Conservation (phyloP, 495 filamentous ascomycete genomes). For the Neurospora sublineolata region DNA sequence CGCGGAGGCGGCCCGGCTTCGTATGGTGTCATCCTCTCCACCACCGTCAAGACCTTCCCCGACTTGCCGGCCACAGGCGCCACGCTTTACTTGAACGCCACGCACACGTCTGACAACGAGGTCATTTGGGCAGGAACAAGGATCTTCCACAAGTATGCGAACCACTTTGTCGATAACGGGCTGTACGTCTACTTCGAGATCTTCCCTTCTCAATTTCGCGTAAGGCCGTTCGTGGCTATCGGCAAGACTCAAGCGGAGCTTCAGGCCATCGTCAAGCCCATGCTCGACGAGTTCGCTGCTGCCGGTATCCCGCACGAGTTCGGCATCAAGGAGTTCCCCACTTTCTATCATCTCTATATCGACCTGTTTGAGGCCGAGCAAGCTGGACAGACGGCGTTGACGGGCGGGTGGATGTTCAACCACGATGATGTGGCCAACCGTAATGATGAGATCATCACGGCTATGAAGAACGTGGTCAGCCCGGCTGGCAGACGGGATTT, state of each 20-base stretch:
- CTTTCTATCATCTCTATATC: slow-evolving; percentile 29
- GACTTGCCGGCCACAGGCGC: slow-evolving; percentile 19
- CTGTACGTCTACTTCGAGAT: slow-evolving; percentile 33
- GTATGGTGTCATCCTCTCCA: slow-evolving; percentile 44
- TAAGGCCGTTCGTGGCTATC: slow-evolving; percentile 26
- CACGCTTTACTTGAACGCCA: slow-evolving; percentile 20
- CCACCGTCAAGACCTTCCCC: slow-evolving; percentile 35
- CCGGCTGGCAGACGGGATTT: slow-evolving; percentile 7
- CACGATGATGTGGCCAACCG: slow-evolving; percentile 24
- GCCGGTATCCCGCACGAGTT: slow-evolving; percentile 13
- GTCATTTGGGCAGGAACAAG: slow-evolving; percentile 34
- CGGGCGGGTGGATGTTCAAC: slow-evolving; percentile 31
- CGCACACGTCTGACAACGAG: slow-evolving; percentile 17
- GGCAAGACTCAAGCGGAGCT: slow-evolving; percentile 21
- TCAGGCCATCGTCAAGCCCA: slow-evolving; percentile 19
- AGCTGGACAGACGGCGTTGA: slow-evolving; percentile 12
- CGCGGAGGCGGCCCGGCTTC: slow-evolving; percentile 42
- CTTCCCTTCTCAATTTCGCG: slow-evolving; percentile 11
- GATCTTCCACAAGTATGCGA: slow-evolving; percentile 34
- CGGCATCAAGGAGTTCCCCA: slow-evolving; percentile 19
- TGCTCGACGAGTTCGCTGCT: slow-evolving; percentile 25
- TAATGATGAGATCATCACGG: slow-evolving; percentile 23
- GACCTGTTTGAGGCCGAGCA: slow-evolving; percentile 25
- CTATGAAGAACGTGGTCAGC: slow-evolving; percentile 18
- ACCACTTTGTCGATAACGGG: slow-evolving; percentile 32